These are phyloP conservation scores for Rhododendron henanense DNA, from an alignment of 148 eudicot genomes.

Conservation along the genomic window DNA sequence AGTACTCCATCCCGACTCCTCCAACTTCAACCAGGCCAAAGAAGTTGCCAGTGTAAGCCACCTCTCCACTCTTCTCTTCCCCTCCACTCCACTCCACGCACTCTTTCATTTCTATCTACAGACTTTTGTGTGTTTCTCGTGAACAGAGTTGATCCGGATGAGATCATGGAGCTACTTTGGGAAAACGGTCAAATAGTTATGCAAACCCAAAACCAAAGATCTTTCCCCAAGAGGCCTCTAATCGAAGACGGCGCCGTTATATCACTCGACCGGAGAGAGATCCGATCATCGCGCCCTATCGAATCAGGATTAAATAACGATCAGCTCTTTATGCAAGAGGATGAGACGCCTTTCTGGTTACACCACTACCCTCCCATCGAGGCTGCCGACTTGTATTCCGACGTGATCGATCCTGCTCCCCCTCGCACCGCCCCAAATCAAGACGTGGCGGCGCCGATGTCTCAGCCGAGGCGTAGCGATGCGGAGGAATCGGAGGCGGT, in stretches of 20 bases:
- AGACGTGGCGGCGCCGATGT: slow-evolving; percentile 11
- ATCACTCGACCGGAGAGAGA: not conserved
- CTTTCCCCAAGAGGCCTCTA: slow-evolving; percentile 19
- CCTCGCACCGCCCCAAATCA: not conserved
- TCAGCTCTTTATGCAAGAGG: not conserved
- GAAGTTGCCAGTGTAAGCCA: slow-evolving; percentile 28
- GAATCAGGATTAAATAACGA: not conserved
- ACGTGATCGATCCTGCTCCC: not conserved
- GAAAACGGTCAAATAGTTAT: slow-evolving; percentile 45
- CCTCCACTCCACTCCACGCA: too few species aligned
- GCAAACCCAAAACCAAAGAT: slow-evolving; percentile 41
- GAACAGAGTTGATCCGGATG: slow-evolving; percentile 12
- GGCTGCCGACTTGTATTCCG: not conserved
- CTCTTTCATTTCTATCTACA: not conserved
- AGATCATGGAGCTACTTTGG: slow-evolving; percentile 59
- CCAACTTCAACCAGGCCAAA: slow-evolving; percentile 19
- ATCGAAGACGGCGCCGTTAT: not conserved
- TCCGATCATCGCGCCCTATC: not conserved
- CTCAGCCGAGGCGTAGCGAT: slow-evolving; percentile 12
- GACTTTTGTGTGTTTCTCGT: not conserved
- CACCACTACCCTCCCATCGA: not conserved
- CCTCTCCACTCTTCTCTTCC: not conserved
- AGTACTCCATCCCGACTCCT: slow-evolving; percentile 26
- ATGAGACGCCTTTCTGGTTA: not conserved
- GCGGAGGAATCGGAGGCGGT: not conserved